These are phyloP conservation scores for Epithele typhae DNA, from an alignment of 768 basidiomycete genomes.

Conservation along the genomic window DNA sequence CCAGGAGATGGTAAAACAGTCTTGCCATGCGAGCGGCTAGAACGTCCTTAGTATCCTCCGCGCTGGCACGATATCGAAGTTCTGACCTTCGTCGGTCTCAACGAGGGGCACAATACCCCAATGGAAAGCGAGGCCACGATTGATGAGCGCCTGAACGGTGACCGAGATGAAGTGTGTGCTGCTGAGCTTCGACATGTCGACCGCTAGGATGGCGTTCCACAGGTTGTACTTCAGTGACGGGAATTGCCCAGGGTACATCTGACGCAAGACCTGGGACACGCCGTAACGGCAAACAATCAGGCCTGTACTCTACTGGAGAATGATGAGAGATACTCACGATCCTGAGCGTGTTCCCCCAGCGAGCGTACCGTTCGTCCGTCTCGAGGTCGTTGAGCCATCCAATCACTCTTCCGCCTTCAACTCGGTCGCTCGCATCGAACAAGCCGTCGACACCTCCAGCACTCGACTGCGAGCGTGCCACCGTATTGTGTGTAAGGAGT, in stretches of 20 bases:
- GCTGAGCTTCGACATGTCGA: constrained; percentile 69
- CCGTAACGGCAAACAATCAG: constrained; percentile 5
- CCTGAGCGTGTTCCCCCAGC: constrained; percentile 18
- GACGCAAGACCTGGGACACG: constrained; percentile 72
- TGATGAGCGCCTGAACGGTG: constrained; percentile 65
- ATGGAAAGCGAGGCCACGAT: constrained; percentile 68
- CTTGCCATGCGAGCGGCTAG: constrained; percentile 66
- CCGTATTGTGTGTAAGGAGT: constrained; percentile 59
- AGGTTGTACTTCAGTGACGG: constrained; percentile 72
- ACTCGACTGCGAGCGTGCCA: constrained; percentile 49
- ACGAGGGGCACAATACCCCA: constrained; percentile 83
- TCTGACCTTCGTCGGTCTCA: constrained; percentile 41
- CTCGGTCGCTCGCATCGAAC: constrained; percentile 88
- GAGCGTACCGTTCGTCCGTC: constrained; percentile 63
- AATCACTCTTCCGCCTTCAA: constrained; percentile 71
- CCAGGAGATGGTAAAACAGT: constrained; percentile 63
- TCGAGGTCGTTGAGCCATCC: constrained; percentile 92
- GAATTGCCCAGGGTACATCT: constrained; percentile 75
- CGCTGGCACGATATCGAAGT: constrained; percentile 11
- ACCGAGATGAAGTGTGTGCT: constrained; percentile 60
- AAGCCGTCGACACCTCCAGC: constrained; percentile 58
- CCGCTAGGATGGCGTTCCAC: constrained; percentile 75
- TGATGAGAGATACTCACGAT: constrained; percentile 4
- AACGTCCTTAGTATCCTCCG: not conserved
- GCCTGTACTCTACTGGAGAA: not conserved